Conservation (phyloP, 495 filamentous ascomycete genomes). For the Aspergillus kassunensis region DNA sequence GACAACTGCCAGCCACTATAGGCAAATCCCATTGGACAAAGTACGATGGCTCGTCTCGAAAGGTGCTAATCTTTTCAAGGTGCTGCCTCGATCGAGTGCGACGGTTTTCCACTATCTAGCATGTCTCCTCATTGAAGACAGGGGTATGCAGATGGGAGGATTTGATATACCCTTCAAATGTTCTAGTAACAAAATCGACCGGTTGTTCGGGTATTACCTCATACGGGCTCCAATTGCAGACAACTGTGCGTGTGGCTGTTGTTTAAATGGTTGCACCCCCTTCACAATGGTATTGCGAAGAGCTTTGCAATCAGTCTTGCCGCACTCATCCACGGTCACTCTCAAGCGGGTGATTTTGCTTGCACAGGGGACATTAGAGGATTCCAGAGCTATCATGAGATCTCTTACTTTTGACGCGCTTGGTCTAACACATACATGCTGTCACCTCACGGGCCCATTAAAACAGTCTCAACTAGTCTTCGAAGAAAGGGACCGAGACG, state of each 20-base stretch:
- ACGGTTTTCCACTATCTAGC: not conserved
- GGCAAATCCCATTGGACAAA: not conserved
- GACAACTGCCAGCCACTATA: not conserved
- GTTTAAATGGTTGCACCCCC: not conserved
- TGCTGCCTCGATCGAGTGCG: not conserved
- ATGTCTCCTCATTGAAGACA: not conserved
- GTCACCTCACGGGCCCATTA: not conserved
- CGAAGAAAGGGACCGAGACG: not conserved
- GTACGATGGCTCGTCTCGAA: not conserved
- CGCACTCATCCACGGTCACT: not conserved
- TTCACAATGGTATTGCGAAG: not conserved
- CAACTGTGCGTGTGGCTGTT: not conserved
- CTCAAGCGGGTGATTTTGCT: not conserved
- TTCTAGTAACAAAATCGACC: no score
- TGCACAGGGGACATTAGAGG: not conserved
- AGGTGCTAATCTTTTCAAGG: not conserved
- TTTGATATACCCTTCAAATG: no score
- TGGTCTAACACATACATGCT: not conserved
- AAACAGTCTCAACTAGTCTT: not conserved
- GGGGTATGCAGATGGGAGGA: no score
- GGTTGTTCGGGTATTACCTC: not conserved
- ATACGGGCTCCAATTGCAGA: not conserved
- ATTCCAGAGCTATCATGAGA: not conserved
- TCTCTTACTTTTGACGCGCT: not conserved
- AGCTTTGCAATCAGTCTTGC: no score